Percentiles rank a stretch among this genome's conserved stretches.
phyloP scores from a whole-genome alignment of 2,329 filamentous ascomycete genomes.

The Talaromyces sp. region DNA sequence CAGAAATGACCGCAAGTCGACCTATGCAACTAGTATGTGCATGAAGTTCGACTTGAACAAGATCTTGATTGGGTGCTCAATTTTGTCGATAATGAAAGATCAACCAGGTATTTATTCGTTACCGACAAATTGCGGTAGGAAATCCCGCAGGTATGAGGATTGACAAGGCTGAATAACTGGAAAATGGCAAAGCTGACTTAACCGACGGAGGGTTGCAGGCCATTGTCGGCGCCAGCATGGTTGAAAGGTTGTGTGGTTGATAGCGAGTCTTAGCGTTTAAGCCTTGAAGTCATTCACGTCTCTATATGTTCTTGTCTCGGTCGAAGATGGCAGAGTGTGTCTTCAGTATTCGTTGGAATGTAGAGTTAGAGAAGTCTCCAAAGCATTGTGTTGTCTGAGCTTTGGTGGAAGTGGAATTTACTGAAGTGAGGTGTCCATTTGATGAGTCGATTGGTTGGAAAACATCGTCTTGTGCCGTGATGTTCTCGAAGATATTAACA shows the following conservation, averaged over 20 bases:
- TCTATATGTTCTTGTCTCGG: background rate
- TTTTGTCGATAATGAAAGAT: background rate
- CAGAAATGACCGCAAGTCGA: conserved; percentile 1
- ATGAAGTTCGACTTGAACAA: background rate
- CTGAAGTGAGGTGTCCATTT: background rate
- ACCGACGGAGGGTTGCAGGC: background rate
- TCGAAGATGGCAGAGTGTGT: background rate
- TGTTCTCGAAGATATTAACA: background rate
- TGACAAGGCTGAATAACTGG: conserved; percentile 2
- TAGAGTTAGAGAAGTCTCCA: conserved; percentile 7
- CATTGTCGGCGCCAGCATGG: background rate
- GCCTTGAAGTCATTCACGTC: background rate
- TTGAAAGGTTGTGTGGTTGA: background rate
- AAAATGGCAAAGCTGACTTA: conserved; percentile 4
- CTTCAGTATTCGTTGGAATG: background rate
- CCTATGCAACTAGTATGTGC: background rate
- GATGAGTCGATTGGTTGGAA: conserved; percentile 7
- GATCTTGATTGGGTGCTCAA: background rate
- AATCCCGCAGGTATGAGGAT: conserved; percentile 1
- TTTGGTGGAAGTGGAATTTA: conserved; percentile 6
- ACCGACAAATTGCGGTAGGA: background rate
- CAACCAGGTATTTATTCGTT: conserved; percentile 3
- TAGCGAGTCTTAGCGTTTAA: conserved; percentile 2
- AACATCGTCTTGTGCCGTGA: background rate
- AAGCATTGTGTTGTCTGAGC: no score